These are phyloP conservation scores for Corniculantispora saksenae DNA, from an alignment of 2,329 filamentous ascomycete species.

Conservation along the genomic window DNA sequence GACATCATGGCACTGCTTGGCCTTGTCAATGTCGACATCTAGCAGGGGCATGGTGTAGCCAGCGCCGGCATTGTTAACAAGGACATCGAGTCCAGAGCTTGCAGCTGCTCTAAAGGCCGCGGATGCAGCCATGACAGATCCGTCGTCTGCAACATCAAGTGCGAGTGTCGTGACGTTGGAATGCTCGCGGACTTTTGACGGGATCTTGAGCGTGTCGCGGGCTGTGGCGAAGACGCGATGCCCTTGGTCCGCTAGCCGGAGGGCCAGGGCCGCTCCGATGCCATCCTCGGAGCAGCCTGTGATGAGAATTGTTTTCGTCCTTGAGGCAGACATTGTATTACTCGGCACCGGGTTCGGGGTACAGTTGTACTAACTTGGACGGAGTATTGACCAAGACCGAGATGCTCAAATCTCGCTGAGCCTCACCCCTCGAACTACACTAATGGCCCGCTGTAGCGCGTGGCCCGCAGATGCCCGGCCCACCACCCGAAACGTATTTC, in stretches of 20 bases:
- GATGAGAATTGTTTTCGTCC: constrained; percentile 13
- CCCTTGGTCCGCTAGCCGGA: constrained; percentile 26
- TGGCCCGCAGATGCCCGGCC: neutral
- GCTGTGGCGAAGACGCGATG: constrained; percentile 37
- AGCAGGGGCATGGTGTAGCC: constrained; percentile 30
- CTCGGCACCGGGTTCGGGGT: neutral
- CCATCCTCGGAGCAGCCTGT: constrained; percentile 26
- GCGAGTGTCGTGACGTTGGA: constrained; percentile 28
- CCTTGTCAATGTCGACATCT: constrained; percentile 33
- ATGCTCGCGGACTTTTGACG: constrained; percentile 23
- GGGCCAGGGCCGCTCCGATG: constrained; percentile 30
- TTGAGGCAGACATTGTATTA: neutral
- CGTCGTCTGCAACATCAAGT: constrained; percentile 34
- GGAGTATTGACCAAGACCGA: neutral
- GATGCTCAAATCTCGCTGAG: neutral
- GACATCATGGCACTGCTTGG: constrained; percentile 41
- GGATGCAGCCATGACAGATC: constrained; percentile 29
- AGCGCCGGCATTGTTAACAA: constrained; percentile 28
- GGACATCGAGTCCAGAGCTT: constrained; percentile 23
- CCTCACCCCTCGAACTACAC: too few species aligned
- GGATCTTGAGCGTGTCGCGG: constrained; percentile 29
- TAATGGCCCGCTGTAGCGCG: too few species aligned
- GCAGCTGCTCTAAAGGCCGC: constrained; percentile 22
- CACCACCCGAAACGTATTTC: neutral
- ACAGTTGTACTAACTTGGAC: neutral